A percentile compares a stretch with the other conserved stretches of the same genome.
phyloP scores from a whole-genome alignment of 1,139 yeast genomes.

The Suhomyces ambrosiae region DNA sequence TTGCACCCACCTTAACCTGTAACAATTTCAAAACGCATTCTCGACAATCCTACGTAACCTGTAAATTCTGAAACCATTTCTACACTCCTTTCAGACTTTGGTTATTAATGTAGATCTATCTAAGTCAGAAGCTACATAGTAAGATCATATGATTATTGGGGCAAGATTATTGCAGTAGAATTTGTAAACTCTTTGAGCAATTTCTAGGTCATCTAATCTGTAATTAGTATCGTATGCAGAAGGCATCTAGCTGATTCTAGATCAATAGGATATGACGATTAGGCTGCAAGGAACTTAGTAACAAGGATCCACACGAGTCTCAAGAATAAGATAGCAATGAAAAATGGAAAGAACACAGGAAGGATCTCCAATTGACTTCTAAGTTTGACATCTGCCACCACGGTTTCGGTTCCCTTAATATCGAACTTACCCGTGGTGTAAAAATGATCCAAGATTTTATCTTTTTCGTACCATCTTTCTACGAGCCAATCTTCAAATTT shows the following conservation, averaged over 20 bases:
- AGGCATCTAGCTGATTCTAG: too few species aligned
- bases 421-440: constrained; percentile 59
- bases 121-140: too few species aligned
- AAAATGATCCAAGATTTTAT: constrained; percentile 61
- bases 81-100: neutral
- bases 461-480: constrained; percentile 79
- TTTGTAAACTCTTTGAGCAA: too few species aligned
- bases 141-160: too few species aligned
- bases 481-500: constrained; percentile 75
- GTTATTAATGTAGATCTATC: neutral
- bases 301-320: constrained; percentile 12
- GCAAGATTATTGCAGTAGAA: too few species aligned
- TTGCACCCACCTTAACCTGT: constrained; percentile 9
- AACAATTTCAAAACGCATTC: neutral
- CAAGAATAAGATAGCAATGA: constrained; percentile 11
- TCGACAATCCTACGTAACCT: constrained; percentile 1
- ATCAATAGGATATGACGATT: too few species aligned
- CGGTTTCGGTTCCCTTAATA: constrained; percentile 22
- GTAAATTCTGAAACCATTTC: constrained; percentile 2
- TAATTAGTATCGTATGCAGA: too few species aligned
- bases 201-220: too few species aligned
- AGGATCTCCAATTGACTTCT: constrained; percentile 20
- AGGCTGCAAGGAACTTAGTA: neutral
- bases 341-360: constrained; percentile 18
- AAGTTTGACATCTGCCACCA: constrained; percentile 15